These are phyloP conservation scores for Metarhizium guizhouense DNA, from an alignment of 2,329 filamentous ascomycete genomes.

Conservation along the genomic window DNA sequence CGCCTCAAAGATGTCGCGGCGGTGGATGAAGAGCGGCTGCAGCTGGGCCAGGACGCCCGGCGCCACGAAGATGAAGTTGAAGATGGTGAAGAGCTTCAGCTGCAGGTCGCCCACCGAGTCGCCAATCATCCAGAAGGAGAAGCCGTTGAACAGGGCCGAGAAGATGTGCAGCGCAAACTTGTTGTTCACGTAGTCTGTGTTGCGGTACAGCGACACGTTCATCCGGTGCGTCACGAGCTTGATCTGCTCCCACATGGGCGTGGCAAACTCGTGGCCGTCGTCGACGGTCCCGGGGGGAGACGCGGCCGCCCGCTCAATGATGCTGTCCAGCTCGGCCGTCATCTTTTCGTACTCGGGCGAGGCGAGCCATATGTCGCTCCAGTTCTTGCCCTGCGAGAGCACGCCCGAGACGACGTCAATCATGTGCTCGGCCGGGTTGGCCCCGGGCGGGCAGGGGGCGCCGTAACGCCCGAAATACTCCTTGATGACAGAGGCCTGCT, in stretches of 20 bases:
- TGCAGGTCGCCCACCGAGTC: slow-evolving; percentile 41
- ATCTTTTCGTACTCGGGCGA: slow-evolving; percentile 50
- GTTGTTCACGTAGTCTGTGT: slow-evolving; percentile 54
- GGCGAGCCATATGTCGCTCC: slow-evolving; percentile 62
- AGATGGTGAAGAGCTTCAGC: slow-evolving; percentile 46
- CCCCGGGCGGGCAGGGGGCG: slow-evolving; percentile 49
- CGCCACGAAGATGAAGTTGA: slow-evolving; percentile 55
- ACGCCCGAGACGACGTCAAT: slow-evolving; percentile 48
- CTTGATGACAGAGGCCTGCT: slow-evolving; percentile 43
- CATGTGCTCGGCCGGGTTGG: slow-evolving; percentile 72
- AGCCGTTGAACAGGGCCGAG: slow-evolving; percentile 41
- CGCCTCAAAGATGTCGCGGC: slow-evolving; percentile 47
- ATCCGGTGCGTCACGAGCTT: slow-evolving; percentile 55
- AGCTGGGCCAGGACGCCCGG: slow-evolving; percentile 50
- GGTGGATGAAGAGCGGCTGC: slow-evolving; percentile 48
- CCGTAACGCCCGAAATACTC: slow-evolving; percentile 60
- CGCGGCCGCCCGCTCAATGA: slow-evolving; percentile 46
- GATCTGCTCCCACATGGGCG: slow-evolving; percentile 49
- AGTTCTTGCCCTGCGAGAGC: slow-evolving; percentile 41
- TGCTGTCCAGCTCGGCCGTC: slow-evolving; percentile 52
- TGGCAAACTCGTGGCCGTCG: slow-evolving; percentile 63
- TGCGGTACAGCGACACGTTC: slow-evolving; percentile 55
- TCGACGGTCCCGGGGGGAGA: slow-evolving; percentile 31
- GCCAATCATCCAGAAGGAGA: slow-evolving; percentile 52
- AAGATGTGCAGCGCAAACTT: slow-evolving; percentile 44